Evolutionary conservation across 148 eudicot genomes (phyloP).

Genomic region (Nepenthes mirabilis): DNA sequence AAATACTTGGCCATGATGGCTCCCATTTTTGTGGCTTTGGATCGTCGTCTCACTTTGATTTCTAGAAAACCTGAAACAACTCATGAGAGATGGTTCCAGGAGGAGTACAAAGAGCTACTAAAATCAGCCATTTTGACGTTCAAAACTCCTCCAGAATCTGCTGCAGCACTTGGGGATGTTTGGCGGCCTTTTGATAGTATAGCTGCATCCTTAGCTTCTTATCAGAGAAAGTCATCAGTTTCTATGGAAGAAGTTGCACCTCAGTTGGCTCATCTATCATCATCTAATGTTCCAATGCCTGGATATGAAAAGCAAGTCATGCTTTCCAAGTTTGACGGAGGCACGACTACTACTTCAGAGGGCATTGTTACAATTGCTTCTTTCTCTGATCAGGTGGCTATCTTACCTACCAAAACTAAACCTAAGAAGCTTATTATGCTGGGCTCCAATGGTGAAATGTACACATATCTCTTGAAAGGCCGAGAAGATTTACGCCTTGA

Average conservation of each 20-base stretch:
- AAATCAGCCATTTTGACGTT: slow-evolving; percentile 60
- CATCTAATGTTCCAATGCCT: slow-evolving; percentile 98
- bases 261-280: slow-evolving; percentile 57
- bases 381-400: slow-evolving; percentile 63
- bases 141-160: slow-evolving; percentile 67
- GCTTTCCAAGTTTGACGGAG: slow-evolving; percentile 48
- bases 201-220: slow-evolving; percentile 79
- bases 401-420: slow-evolving; percentile 90
- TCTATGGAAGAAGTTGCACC: slow-evolving; percentile 87
- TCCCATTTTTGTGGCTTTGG: slow-evolving; percentile 85
- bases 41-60: slow-evolving; percentile 80
- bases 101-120: slow-evolving; percentile 64
- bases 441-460: slow-evolving; percentile 92
- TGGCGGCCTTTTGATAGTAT: slow-evolving; percentile 91
- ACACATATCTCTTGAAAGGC: slow-evolving; percentile 90
- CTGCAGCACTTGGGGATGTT: slow-evolving; percentile 71
- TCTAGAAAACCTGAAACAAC: slow-evolving; percentile 86
- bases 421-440: slow-evolving; percentile 84
- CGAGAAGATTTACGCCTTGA: slow-evolving; percentile 99
- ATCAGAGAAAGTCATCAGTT: slow-evolving; percentile 80
- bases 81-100: slow-evolving; percentile 90
- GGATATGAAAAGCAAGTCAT: slow-evolving; percentile 81
- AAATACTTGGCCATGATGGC: slow-evolving; percentile 99
- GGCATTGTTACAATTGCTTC: slow-evolving; percentile 87
- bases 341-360: slow-evolving; percentile 25